Evolutionary conservation across 202 grass and related monocot species (phyloP), one percentile per base, ranked within the genome.

Genomic region (Zizania palustris): DNA sequence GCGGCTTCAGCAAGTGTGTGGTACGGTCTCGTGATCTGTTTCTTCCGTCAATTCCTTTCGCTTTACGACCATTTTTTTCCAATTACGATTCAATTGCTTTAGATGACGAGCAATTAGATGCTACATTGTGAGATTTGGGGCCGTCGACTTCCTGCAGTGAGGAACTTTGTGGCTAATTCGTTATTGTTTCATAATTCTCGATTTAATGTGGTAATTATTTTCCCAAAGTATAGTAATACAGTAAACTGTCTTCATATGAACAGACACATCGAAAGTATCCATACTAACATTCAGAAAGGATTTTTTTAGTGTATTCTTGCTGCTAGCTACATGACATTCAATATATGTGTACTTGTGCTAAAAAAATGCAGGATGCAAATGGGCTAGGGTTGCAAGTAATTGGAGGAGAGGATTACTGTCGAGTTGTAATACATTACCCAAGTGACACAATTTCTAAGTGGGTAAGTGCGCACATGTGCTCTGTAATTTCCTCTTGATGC

Each of bases 1-100:
- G 51, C 34, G 39, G 80, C 58, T 94, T 98, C 76, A 78, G 78
- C 85, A 90, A 92, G 85, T 98, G 95, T 71, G 95, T 98, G 87
- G 95, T 98, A 73, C 73, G 91, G 74, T n/a, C 74, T 3, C 45
- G 20, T 49, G 63, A 49, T 82, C 46, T 37, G 3, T 2, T 37
- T 65, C 12, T 33, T 9, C 55, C 51, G 41, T 41, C 77, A n/a
- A 4, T 38, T 55, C 16, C 16, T 67, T 13, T 76, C 35, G 37
- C 50, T 66, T 11, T 6, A 13, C 20, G 4, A 11, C 8, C 59
- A n/a, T n/a, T n/a, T n/a, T n/a, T n/a, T n/a, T n/a, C n/a, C n/a
- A 21, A 43, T 58, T 66, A 14, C 14, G 21, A 0, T 46, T 49
- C 4, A 1, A 28, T 9, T 67, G 53, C 2, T 0, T 65, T 11